Evolutionary conservation across 768 basidiomycete genomes (phyloP).

Genomic region (Austroboletus festivus): DNA sequence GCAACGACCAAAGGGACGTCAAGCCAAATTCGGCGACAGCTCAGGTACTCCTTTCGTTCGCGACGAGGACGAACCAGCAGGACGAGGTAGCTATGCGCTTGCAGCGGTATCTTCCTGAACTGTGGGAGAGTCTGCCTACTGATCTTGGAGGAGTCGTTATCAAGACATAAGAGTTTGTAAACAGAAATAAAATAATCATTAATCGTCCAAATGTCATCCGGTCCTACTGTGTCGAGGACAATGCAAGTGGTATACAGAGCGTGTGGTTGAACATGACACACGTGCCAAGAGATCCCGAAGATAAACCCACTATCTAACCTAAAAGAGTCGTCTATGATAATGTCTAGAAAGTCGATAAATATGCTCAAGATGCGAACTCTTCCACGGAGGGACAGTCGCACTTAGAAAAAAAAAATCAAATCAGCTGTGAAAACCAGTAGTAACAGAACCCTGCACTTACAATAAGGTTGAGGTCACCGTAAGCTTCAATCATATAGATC

Average conservation of each 20-base stretch:
- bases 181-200: slow-evolving; percentile 6
- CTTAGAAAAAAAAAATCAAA: slow-evolving; percentile 34
- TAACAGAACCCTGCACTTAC: slow-evolving; percentile 44
- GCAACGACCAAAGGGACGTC: slow-evolving; percentile 38
- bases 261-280: slow-evolving; percentile 67
- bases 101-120: slow-evolving; percentile 36
- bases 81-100: slow-evolving; percentile 46
- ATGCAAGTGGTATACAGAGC: slow-evolving; percentile 35
- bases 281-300: slow-evolving; percentile 44
- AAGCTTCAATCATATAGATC: slow-evolving; percentile 49
- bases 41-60: slow-evolving; percentile 55
- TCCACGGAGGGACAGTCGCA: slow-evolving; percentile 87
- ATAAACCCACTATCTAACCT: slow-evolving; percentile 38
- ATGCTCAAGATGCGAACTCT: slow-evolving; percentile 51
- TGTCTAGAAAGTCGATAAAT: slow-evolving; percentile 18
- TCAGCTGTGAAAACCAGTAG: slow-evolving; percentile 8
- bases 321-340: slow-evolving; percentile 18
- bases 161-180: slow-evolving; percentile 20
- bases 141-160: slow-evolving; percentile 19
- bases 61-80: slow-evolving; percentile 40
- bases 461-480: slow-evolving; percentile 88
- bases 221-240: slow-evolving; percentile 16
- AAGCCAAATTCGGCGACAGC: slow-evolving; percentile 49
- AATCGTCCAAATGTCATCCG: slow-evolving; percentile 17
- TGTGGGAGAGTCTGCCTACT: slow-evolving; percentile 31